Base-by-base conservation (phyloP, 371 early-diverging fungal genomes). In the Circinella minor region DNA sequence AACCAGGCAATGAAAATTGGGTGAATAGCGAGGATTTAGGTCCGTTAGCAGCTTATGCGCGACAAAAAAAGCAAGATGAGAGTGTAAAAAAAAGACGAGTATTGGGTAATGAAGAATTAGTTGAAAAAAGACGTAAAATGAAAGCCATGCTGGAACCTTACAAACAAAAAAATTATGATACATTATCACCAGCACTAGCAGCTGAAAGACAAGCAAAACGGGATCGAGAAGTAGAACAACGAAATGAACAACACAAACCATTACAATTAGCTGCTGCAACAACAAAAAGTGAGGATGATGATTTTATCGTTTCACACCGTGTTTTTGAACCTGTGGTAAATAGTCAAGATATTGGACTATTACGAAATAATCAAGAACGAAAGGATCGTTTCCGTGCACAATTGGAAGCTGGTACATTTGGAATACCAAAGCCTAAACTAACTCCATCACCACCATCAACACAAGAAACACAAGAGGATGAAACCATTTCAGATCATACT, bases 1-100 rank as follows among this genome's bases (percentile, higher is more conserved):
- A 27, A 34, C 57, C 57, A 17, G 57, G 57, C 57, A 57, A 57
- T 34, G 57, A 57, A 34, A 57, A 57, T 34, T 57, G 57, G 57
- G 57, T 27, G 27, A 57, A 57, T 57, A n/a, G 13, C 34, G 57
- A 57, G 27, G 57, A n/a, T 7, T 57, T 57, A 34, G 57, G 57
- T 34, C 57, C 57, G 20, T 34, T 57, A 27, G 57, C 57, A 14
- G 57, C 57, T 7, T 57, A 57, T 34, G n/a, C 57, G 3, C 3
- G 51, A 5, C 51, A 57, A 57, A 27, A 27, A 27, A 57, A 57
- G 36, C 34, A 57, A 18, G 9, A 57, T 0, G n/a, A 8, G 4
- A 51, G n/a, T 15, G 6, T 6, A 7, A 18, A 27, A 18, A 57
- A 57, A n/a, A 57, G 57, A 27, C 18, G 14, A 57, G n/a, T 18